Evolutionary conservation across 1,284 basidiomycete genomes (phyloP), one percentile per base, ranked within the genome.

Genomic region (Ustilago curta): DNA sequence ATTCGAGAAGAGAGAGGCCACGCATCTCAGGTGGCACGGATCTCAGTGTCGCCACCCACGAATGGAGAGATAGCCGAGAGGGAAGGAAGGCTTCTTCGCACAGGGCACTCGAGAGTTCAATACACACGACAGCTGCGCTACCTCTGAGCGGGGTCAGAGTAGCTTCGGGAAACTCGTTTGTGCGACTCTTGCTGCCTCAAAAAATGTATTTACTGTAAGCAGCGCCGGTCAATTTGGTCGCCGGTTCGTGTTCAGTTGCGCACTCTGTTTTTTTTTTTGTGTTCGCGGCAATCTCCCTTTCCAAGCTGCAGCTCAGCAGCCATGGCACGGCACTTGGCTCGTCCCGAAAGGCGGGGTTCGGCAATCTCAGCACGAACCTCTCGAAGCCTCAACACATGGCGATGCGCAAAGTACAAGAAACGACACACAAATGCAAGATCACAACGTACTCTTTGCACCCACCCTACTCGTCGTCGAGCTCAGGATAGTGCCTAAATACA

Each of bases 401-500:
- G 3, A 48, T 37, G 35, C 35, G 35, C 4, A 37, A 14, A 32
- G 31, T 9, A 32, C 11, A 32, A 32, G 31, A 8, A 32, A 4
- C 31, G 8, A 32, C 9, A 35, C 32, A 35, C 32, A 35, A 35
- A 35, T 35, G 32, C 8, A 12, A 35, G 6, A 29, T 48, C 27
- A 27, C 16, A 48, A 25, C 25, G 29, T 29, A n/a, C 44, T 29
- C 18, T 16, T 23, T 4, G 23, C 31, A 19, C 5, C 18, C n/a
- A 19, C 3, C 6, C 14, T 57, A 60, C 45, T 68, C 64, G 43
- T 69, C 86, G 70, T 88, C 88, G 18, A 89, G 83, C 78, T 89
- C 88, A 18, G 83, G 80, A 64, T 88, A 89, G 77, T 88, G 80
- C 29, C 88, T 84, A 81, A 87, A 89, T 35, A 89, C 55, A 1